These are phyloP conservation scores for Ramichloridium luteum DNA, from an alignment of 2,329 filamentous ascomycete genomes.

Conservation along the genomic window DNA sequence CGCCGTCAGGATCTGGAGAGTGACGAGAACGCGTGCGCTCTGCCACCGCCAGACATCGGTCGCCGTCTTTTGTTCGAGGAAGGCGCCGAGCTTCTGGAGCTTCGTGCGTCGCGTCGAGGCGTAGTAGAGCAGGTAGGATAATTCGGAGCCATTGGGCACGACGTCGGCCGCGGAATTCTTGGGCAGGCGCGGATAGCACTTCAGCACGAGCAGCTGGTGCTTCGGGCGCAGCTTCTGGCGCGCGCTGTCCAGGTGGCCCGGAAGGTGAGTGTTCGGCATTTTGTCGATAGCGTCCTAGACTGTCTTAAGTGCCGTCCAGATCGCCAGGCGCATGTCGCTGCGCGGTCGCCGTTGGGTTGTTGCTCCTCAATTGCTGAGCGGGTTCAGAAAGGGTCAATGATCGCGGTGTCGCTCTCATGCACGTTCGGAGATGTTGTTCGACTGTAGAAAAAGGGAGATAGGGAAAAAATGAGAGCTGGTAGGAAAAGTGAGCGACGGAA, in stretches of 20 bases:
- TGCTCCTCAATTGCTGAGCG: no score
- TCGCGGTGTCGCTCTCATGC: no score
- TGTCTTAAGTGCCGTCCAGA: background rate
- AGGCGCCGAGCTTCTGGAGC: constrained; percentile 88
- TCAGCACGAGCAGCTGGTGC: constrained; percentile 90
- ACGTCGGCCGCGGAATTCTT: constrained; percentile 78
- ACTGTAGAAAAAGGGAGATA: no score
- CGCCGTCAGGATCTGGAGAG: constrained; percentile 79
- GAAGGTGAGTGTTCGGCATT: constrained; percentile 19
- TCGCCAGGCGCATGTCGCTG: no score
- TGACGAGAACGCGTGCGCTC: constrained; percentile 80
- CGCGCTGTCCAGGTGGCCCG: constrained; percentile 18
- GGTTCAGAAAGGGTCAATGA: no score
- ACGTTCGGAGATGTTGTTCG: no score
- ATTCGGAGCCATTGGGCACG: constrained; percentile 90
- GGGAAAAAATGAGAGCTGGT: no score
- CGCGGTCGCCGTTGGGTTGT: no score
- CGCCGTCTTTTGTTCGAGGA: constrained; percentile 86
- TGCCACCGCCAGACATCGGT: constrained; percentile 81
- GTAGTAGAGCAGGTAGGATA: constrained; percentile 95
- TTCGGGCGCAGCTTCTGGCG: constrained; percentile 65
- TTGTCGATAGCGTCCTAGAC: constrained; percentile 3
- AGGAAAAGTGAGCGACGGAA: no score
- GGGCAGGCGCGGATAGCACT: constrained; percentile 87
- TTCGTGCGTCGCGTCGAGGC: constrained; percentile 88